Evolutionary conservation across 2,329 filamentous ascomycete genomes (phyloP), one percentile per base, ranked within the genome.

Genomic region (Ascochyta rabiei): DNA sequence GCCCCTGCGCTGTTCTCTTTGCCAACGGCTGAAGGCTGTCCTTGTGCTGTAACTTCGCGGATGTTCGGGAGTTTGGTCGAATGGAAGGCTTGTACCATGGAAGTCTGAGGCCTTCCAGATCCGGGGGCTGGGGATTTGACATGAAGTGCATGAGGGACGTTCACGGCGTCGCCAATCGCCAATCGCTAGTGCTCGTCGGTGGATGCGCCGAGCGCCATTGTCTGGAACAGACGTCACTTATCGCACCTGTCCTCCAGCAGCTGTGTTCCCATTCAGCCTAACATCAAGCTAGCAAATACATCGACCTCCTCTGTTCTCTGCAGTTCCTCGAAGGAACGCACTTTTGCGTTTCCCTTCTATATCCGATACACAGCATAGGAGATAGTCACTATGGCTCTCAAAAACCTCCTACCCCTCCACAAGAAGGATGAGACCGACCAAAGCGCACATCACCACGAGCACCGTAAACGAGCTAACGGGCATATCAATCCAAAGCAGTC

Each of bases 361-460:
- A 4, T 31, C n/a, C 19, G 38, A 19, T 23, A 30, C 40, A 49
- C 33, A 28, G 15, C n/a, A 31, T 4, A n/a, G n/a, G 21, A 13
- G 6, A n/a, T 13, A 54, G 19, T 28, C 24, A 23, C 19, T 7
- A 56, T 56, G 53, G 48, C 26, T 40, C 4, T 51, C 38, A 52
- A 51, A 26, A 56, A 56, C 23, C 38, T 56, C 10, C 39, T 56
- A 4, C 53, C 53, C 7, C 48, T 56, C 13, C 53, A 56, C 53
- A 52, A 51, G 48, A 50, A 47, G 34, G 53, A 56, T 8, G 16
- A 38, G 18, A 34, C 18, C 5, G 13, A 15, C 3, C 33, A n/a
- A 10, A 13, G 38, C 5, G 19, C 10, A n/a, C 34, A 45, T 6
- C 38, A 7, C n/a, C 48, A 56, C 40, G 47, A 56, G 26, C 34